These are phyloP conservation scores for Wilcoxina mikolae DNA, from an alignment of 495 filamentous ascomycete species.

Conservation along the genomic window DNA sequence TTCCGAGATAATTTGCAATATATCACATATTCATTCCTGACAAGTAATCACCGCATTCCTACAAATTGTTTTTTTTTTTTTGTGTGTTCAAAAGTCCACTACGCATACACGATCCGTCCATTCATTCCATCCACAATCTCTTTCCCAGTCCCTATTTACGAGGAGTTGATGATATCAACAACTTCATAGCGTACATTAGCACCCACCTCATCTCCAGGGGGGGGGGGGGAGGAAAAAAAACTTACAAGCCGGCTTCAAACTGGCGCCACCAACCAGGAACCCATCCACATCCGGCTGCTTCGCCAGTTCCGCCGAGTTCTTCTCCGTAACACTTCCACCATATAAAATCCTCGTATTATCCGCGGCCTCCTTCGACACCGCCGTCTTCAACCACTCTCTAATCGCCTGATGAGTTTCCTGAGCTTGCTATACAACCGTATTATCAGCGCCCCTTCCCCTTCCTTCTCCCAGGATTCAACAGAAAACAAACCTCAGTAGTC, in stretches of 20 bases:
- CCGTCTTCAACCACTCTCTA: constrained; percentile 67
- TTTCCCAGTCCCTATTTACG: not conserved
- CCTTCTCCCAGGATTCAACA: not conserved
- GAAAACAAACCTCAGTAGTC: constrained; percentile 40
- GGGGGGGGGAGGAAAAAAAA: constrained; percentile 19
- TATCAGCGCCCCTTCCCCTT: constrained; percentile 5
- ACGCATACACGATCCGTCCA: no score
- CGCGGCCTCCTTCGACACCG: constrained; percentile 41
- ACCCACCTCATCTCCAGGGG: constrained; percentile 37
- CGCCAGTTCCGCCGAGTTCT: constrained; percentile 90
- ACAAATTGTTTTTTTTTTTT: no score
- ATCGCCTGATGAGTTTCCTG: constrained; percentile 89
- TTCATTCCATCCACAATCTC: not conserved
- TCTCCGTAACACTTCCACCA: constrained; percentile 89
- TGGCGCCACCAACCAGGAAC: constrained; percentile 94
- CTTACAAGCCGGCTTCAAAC: constrained; percentile 95
- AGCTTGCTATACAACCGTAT: constrained; percentile 46
- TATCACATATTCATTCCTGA: no score
- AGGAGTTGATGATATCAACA: constrained; percentile 45
- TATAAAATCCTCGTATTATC: constrained; percentile 64
- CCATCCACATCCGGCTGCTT: constrained; percentile 91
- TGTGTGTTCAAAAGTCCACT: no score
- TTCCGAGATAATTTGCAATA: no score
- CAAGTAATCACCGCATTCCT: no score
- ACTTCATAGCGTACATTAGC: constrained; percentile 49